These are phyloP conservation scores for Botrytis fragariae DNA, from an alignment of 2,329 filamentous ascomycete genomes.

Conservation along the genomic window DNA sequence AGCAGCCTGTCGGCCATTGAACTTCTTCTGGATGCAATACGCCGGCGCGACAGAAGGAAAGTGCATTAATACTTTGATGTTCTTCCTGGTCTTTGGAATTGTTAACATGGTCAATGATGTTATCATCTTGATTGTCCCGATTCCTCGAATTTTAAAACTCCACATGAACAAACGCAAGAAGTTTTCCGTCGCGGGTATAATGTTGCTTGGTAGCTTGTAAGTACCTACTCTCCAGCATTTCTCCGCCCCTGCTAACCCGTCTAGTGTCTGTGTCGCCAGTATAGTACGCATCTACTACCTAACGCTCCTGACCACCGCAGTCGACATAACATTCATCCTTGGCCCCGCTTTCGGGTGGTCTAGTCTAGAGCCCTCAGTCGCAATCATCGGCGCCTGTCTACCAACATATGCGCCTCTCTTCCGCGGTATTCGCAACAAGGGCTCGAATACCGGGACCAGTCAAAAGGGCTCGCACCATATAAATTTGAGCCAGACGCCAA, in stretches of 20 bases:
- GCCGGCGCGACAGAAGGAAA: conserved; percentile 1
- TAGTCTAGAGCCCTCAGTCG: not conserved
- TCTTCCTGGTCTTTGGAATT: conserved; percentile 9
- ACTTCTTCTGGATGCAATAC: conserved; percentile 8
- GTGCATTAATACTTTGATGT: not conserved
- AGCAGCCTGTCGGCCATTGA: not conserved
- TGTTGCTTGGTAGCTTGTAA: conserved; percentile 15
- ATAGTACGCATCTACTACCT: conserved; percentile 16
- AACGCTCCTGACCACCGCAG: not conserved
- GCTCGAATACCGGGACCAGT: not conserved
- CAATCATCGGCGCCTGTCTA: conserved; percentile 9
- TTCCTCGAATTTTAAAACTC: conserved; percentile 8
- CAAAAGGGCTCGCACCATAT: not conserved
- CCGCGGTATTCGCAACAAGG: conserved; percentile 3
- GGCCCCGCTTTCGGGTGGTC: conserved; percentile 6
- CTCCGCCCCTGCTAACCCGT: not conserved
- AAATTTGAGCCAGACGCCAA: conserved; percentile 2
- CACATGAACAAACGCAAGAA: conserved; percentile 16
- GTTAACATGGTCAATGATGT: conserved; percentile 14
- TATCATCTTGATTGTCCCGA: conserved; percentile 14
- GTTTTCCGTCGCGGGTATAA: conserved; percentile 5
- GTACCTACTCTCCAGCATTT: not conserved
- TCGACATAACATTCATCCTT: conserved; percentile 14
- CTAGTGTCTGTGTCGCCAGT: conserved; percentile 11
- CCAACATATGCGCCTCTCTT: conserved; percentile 14